Base-by-base conservation (phyloP, 176 grass and related monocot species). In the Oryza brachyantha region DNA sequence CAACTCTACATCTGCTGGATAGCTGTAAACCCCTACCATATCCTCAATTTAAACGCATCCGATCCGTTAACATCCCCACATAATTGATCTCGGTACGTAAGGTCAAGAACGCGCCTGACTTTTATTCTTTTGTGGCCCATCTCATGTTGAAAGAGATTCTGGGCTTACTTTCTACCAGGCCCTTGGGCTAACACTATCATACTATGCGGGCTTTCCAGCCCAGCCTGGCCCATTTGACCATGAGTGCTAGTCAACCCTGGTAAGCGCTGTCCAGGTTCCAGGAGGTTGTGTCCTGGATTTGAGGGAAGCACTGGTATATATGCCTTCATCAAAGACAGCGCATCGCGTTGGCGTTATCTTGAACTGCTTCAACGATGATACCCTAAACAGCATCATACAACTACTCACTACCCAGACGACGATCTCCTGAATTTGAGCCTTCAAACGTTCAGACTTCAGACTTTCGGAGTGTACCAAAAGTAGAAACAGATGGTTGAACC, bases 281-380 rank as follows among this genome's bases (percentile, higher is more conserved):
- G 31, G 11, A 37, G 38, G 1, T 1, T 21, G 5, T 79, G 61
- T 55, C 64, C 78, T 31, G 17, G 2, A 60, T 28, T 70, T 12
- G 14, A 25, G 14, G 46, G 57, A 59, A 67, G 45, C 7, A 10
- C 43, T 46, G 3, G n/a, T 32, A 0, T 7, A 17, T 16, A 27
- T 16, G 37, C 13, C 64, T 16, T 81, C 25, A 45, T 25, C 78
- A 41, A 41, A 66, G 10, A 55, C 38, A 63, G n/a, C 79, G 54
- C 41, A 26, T 39, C 34, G 13, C 13, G 26, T 36, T 11, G 54
- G 9, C 46, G 60, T 11, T 69, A 65, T 55, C 6, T 29, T 43
- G 37, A 76, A 84, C 81, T 75, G 48, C 37, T 64, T 60, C 81
- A 27, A 60, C 64, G 68, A 68, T 19, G 6, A 28, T 69, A 19